Evolutionary conservation across 2,329 filamentous ascomycete species (phyloP), one percentile per base, ranked within the genome.

Genomic region (Microdochium trichocladiopsis): DNA sequence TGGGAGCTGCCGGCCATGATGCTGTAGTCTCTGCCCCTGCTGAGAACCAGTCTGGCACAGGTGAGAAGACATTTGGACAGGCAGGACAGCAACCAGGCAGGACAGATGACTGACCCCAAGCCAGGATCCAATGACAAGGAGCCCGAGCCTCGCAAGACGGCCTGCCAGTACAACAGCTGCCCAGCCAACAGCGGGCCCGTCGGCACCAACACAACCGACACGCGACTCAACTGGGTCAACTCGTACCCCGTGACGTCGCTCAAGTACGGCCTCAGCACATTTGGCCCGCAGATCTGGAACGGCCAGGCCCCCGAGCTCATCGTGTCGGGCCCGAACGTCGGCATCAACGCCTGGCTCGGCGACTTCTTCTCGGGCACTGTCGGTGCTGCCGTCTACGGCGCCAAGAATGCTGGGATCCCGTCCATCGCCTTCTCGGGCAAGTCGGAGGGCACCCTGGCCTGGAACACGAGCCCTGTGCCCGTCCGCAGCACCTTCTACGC

Each of bases 21-120:
- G 81, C 83, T 9, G 72, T 88, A 10, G 72, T 90, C 5, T 87
- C 84, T 1, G 82, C 74, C 0, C 86, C 86, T 0, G 84, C 86
- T 0, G 78, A 86, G 52, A 81, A 88, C 64, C 68, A 85, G 63
- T 87, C 83, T 16, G 85, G 83, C 48, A 75, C 69, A 33, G 75
- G 84, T 84, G 64, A 61, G 58, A 63, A 41, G 6, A 14, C n/a
- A n/a, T n/a, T n/a, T n/a, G n/a, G n/a, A n/a, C n/a, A n/a, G n/a
- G n/a, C n/a, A n/a, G n/a, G n/a, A n/a, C n/a, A n/a, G n/a, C n/a
- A n/a, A n/a, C n/a, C n/a, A n/a, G n/a, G n/a, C n/a, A n/a, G n/a
- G n/a, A n/a, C n/a, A n/a, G n/a, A n/a, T n/a, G n/a, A 49, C 62
- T 36, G 8, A 36, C 24, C n/a, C 2, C 9, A 3, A 11, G 18